Conservation (phyloP, 208 protist genomes). For the Endotrypanum monterogeii region DNA sequence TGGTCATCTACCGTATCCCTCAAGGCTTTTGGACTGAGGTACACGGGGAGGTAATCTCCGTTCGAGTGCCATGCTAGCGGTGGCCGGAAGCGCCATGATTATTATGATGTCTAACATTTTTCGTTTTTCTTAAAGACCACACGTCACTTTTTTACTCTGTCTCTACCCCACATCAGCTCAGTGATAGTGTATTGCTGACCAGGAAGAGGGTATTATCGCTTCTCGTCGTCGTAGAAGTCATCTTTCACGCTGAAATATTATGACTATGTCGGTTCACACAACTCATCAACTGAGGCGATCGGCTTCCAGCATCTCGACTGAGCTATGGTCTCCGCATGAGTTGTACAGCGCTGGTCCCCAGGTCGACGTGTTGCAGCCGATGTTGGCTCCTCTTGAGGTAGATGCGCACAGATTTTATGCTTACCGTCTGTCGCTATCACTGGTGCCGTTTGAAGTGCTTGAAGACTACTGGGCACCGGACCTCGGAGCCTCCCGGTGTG, state of each 20-base stretch:
- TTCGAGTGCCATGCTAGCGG: neutral
- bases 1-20: neutral
- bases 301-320: constrained; percentile 10
- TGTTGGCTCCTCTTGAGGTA: constrained; percentile 12
- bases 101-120: neutral
- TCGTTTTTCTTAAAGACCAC: neutral
- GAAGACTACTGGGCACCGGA: constrained; percentile 23
- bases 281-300: constrained; percentile 15
- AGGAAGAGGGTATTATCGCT: neutral
- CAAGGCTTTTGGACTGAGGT: neutral
- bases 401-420: constrained; percentile 10
- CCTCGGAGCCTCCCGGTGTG: neutral
- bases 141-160: neutral
- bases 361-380: constrained; percentile 24
- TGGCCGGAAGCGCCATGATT: neutral
- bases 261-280: constrained; percentile 1
- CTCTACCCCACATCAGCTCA: neutral
- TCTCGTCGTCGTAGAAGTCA: neutral
- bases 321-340: constrained; percentile 35
- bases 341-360: constrained; percentile 22
- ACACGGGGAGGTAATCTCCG: neutral
- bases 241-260: neutral
- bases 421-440: constrained; percentile 22
- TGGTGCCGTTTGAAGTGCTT: constrained; percentile 30
- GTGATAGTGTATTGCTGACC: neutral